phyloP scores from a whole-genome alignment of 306 rosid species.

The Aeschynomene evenia region DNA sequence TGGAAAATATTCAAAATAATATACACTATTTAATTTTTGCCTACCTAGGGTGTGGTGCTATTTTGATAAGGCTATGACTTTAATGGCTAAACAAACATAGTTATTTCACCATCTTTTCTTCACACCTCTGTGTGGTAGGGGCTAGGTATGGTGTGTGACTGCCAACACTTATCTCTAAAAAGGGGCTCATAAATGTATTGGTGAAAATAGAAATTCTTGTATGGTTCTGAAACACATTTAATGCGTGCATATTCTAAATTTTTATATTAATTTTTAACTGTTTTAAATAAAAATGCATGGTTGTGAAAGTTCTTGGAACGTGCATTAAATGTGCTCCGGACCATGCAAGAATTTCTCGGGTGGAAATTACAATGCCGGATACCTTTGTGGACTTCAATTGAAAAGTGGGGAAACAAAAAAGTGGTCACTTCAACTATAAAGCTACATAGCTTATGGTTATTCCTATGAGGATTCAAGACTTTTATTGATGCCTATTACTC shows the following conservation, averaged over 20 bases:
- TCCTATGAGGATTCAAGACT: not conserved
- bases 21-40: not conserved
- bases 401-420: not conserved
- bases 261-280: no score
- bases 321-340: no score
- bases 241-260: no score
- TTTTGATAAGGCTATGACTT: not conserved
- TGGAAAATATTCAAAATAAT: not conserved
- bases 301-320: no score
- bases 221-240: no score
- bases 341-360: no score
- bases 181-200: not conserved
- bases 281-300: no score
- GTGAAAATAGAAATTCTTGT: no score
- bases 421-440: not conserved
- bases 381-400: not conserved
- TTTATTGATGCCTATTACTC: not conserved
- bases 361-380: not conserved
- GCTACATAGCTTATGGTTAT: not conserved
- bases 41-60: not conserved
- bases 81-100: constrained; percentile 5
- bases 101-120: constrained; percentile 5
- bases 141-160: not conserved
- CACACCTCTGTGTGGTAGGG: not conserved
- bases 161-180: not conserved